Evolutionary conservation across 2,329 filamentous ascomycete species (phyloP).

Genomic region (Endocalyx cinctus): DNA sequence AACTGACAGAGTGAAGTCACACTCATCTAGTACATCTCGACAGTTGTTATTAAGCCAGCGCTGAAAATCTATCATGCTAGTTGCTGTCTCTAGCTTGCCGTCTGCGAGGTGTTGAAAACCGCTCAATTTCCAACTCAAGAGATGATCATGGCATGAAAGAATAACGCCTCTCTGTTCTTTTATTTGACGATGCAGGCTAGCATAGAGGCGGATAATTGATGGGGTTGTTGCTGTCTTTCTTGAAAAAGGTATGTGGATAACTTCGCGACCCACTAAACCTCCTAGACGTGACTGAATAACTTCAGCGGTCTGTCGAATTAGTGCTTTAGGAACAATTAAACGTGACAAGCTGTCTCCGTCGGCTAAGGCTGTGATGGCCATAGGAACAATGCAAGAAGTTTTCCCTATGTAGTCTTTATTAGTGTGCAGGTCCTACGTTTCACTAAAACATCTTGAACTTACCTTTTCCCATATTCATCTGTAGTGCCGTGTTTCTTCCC

Average conservation of each 20-base stretch:
- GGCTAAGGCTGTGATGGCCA: slow-evolving; percentile 43
- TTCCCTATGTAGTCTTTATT: too few species aligned
- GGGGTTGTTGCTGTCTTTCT: slow-evolving; percentile 37
- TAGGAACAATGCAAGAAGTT: slow-evolving; percentile 53
- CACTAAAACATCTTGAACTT: slow-evolving; percentile 4
- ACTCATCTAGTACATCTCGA: slow-evolving; percentile 63
- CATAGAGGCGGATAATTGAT: slow-evolving; percentile 31
- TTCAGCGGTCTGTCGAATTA: slow-evolving; percentile 55
- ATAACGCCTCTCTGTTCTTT: slow-evolving; percentile 45
- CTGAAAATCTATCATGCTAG: slow-evolving; percentile 47
- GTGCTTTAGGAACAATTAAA: slow-evolving; percentile 52
- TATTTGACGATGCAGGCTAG: slow-evolving; percentile 33
- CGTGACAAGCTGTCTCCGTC: slow-evolving; percentile 43
- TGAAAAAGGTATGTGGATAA: slow-evolving; percentile 56
- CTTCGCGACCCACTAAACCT: slow-evolving; percentile 46
- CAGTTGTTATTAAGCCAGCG: slow-evolving; percentile 42
- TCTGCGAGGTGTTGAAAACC: slow-evolving; percentile 54
- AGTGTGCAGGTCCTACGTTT: too few species aligned
- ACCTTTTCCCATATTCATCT: slow-evolving; percentile 62
- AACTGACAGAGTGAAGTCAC: slow-evolving; percentile 48
- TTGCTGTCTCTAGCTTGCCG: slow-evolving; percentile 32
- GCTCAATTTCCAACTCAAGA: slow-evolving; percentile 60
- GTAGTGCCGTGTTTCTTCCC: slow-evolving; percentile 53
- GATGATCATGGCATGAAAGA: slow-evolving; percentile 57
- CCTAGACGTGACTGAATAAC: slow-evolving; percentile 52